Evolutionary conservation across 202 grass and related monocot genomes (phyloP).

Genomic region (Setaria viridis): DNA sequence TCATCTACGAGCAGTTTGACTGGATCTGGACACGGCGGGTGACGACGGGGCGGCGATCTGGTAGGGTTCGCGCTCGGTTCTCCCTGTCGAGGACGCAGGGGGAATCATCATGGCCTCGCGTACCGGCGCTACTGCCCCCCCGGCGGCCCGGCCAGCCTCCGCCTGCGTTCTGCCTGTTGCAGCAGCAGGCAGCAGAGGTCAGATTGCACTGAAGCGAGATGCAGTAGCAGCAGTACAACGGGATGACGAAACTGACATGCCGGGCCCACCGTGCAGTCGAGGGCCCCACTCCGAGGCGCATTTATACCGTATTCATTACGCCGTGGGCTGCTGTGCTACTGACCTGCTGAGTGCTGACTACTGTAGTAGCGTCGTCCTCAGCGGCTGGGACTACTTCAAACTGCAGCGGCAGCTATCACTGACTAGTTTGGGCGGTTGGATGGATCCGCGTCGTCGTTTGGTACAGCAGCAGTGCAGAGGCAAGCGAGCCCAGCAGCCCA

Average conservation of each 20-base stretch:
- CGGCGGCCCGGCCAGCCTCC: no score
- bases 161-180: not conserved
- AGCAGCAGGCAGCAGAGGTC: not conserved
- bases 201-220: no score
- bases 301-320: not conserved
- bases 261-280: not conserved
- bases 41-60: not conserved
- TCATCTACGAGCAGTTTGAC: not conserved
- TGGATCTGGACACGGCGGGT: not conserved
- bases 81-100: not conserved
- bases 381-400: not conserved
- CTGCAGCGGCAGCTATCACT: not conserved
- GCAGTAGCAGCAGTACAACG: no score
- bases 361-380: not conserved
- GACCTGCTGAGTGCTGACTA: not conserved
- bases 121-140: not conserved
- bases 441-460: not conserved
- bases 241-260: not conserved
- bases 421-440: not conserved
- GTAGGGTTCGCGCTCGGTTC: not conserved
- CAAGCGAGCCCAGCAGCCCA: conserved; percentile 17
- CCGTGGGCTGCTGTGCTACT: not conserved
- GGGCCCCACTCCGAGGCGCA: not conserved
- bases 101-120: not conserved
- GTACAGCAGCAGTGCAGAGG: not conserved